These are phyloP conservation scores for Liriodendron chinense DNA, from an alignment of 164 flowering plant genomes.

Conservation along the genomic window DNA sequence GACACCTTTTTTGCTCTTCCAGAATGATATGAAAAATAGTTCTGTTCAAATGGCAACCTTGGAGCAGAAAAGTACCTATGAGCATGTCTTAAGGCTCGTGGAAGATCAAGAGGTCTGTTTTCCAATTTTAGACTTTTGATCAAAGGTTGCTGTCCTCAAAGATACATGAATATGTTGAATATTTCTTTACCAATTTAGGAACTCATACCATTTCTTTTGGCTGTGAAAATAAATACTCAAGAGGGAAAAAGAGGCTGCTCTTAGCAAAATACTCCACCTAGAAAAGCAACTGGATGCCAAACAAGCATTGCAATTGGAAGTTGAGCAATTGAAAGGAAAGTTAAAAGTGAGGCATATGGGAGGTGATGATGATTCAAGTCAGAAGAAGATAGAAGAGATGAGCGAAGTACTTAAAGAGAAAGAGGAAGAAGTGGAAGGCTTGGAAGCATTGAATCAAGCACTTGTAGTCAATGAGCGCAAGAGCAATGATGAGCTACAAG, in stretches of 20 bases:
- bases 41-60: slow-evolving; percentile 43
- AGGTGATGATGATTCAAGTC: slow-evolving; percentile 38
- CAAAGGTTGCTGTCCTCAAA: neutral
- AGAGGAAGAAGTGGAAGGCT: slow-evolving; percentile 41
- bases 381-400: slow-evolving; percentile 37
- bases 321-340: slow-evolving; percentile 62
- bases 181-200: neutral
- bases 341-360: slow-evolving; percentile 60
- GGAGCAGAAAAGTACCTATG: slow-evolving; percentile 66
- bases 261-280: slow-evolving; percentile 41
- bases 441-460: slow-evolving; percentile 41
- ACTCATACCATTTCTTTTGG: neutral
- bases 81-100: slow-evolving; percentile 51
- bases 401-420: slow-evolving; percentile 45
- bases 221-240: slow-evolving; percentile 11
- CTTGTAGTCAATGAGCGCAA: slow-evolving; percentile 55
- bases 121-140: neutral
- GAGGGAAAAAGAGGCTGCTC: slow-evolving; percentile 61
- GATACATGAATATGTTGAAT: neutral
- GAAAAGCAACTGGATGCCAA: slow-evolving; percentile 64
- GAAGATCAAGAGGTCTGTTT: slow-evolving; percentile 62
- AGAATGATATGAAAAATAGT: slow-evolving; percentile 43
- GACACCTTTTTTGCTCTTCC: slow-evolving; percentile 1
- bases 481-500: slow-evolving; percentile 21
- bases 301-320: slow-evolving; percentile 74